Percentiles rank a stretch among this genome's conserved stretches.
phyloP scores from a whole-genome alignment of 805 yeast species.

The Candida pini region DNA sequence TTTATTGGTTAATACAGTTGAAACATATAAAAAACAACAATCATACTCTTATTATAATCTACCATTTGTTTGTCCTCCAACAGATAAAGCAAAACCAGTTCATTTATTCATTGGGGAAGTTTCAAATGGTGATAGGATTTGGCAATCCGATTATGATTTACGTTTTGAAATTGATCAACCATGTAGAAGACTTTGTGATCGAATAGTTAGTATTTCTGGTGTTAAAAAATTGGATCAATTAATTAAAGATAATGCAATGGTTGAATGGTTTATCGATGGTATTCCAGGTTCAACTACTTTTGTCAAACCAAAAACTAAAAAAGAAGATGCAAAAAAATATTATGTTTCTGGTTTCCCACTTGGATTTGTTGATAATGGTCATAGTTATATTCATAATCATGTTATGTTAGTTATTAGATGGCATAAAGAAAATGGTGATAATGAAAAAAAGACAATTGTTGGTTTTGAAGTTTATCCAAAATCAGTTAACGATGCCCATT shows the following conservation, averaged over 20 bases:
- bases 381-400: constrained; percentile 68
- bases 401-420: constrained; percentile 75
- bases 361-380: constrained; percentile 61
- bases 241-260: constrained; percentile 65
- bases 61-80: constrained; percentile 75
- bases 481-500: constrained; percentile 58
- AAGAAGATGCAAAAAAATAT: constrained; percentile 45
- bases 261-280: constrained; percentile 79
- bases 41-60: constrained; percentile 75
- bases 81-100: constrained; percentile 46
- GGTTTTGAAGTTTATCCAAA: constrained; percentile 90
- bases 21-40: constrained; percentile 68
- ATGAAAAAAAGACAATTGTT: constrained; percentile 52
- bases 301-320: constrained; percentile 47
- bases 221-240: constrained; percentile 53
- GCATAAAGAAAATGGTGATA: constrained; percentile 42
- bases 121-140: constrained; percentile 72
- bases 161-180: constrained; percentile 57
- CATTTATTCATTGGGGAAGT: constrained; percentile 73
- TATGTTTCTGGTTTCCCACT: constrained; percentile 85
- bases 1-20: constrained; percentile 68
- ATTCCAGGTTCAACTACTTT: constrained; percentile 87
- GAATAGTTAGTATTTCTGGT: constrained; percentile 47
- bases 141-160: constrained; percentile 68
- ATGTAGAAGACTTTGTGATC: constrained; percentile 65